A percentile compares a stretch with the other conserved stretches of the same genome.
Evolutionary conservation across 768 basidiomycete genomes (phyloP).

Genomic region (Suillus spraguei): DNA sequence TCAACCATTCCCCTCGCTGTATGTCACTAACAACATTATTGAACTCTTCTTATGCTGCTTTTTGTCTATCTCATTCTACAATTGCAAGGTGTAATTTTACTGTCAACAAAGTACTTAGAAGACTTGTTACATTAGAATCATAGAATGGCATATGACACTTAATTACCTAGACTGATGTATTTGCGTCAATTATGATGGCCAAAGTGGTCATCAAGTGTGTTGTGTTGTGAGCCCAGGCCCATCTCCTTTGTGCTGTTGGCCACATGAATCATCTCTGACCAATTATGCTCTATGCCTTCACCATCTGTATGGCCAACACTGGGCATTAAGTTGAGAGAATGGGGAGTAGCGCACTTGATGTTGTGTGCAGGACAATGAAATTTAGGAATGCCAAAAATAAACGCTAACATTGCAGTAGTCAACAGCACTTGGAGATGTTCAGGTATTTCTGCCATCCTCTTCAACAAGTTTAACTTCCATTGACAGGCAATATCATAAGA

Average conservation of each 20-base stretch:
- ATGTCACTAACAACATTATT: too few species aligned
- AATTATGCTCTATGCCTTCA: conserved; percentile 38
- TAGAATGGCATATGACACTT: too few species aligned
- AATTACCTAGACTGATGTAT: too few species aligned
- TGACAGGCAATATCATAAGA: conserved; percentile 30
- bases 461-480: conserved; percentile 7
- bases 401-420: neutral
- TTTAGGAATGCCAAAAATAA: conserved; percentile 30
- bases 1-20: too few species aligned
- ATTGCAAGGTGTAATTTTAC: too few species aligned
- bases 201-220: conserved; percentile 37
- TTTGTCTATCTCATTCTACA: too few species aligned
- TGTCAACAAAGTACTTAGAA: too few species aligned
- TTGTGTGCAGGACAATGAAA: conserved; percentile 39
- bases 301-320: conserved; percentile 36
- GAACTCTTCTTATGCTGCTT: too few species aligned
- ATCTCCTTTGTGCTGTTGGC: conserved; percentile 37
- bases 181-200: conserved; percentile 35
- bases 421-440: neutral
- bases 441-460: neutral
- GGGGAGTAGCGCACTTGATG: conserved; percentile 25
- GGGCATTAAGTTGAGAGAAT: conserved; percentile 29
- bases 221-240: conserved; percentile 31
- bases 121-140: too few species aligned
- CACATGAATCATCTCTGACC: conserved; percentile 34